phyloP scores from a whole-genome alignment of 2,329 filamentous ascomycete genomes.

The Apiospora hydei region DNA sequence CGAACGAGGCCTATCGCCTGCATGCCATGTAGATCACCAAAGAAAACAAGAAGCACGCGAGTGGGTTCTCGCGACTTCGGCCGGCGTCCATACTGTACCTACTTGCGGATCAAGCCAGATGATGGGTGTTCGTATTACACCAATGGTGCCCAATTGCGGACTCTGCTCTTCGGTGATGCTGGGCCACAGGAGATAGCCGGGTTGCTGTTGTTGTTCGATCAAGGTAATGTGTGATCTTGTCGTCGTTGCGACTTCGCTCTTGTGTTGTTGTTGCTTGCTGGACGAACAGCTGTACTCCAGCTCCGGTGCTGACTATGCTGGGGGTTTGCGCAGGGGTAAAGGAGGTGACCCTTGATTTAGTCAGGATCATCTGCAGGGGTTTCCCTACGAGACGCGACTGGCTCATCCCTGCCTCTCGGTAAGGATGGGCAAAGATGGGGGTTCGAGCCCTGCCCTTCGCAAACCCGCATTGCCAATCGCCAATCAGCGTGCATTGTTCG shows the following conservation, averaged over 20 bases:
- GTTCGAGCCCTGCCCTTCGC: conserved; percentile 17
- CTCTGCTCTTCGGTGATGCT: background rate
- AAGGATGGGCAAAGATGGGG: conserved; percentile 14
- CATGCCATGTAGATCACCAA: conserved; percentile 7
- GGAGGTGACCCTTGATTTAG: conserved; percentile 2
- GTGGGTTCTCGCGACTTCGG: background rate
- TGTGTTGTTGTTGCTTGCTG: background rate
- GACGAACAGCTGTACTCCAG: background rate
- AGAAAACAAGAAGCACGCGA: background rate
- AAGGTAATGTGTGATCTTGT: background rate
- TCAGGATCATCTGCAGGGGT: conserved; percentile 23
- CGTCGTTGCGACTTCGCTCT: background rate
- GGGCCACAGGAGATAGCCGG: background rate
- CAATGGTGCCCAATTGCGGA: background rate
- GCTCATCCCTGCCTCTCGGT: background rate
- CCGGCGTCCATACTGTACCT: background rate
- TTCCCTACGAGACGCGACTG: conserved; percentile 10
- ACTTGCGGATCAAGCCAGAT: background rate
- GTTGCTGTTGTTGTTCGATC: background rate
- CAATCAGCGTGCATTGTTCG: background rate
- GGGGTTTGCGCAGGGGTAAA: conserved; percentile 12
- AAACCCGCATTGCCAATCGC: background rate
- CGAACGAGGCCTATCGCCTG: background rate
- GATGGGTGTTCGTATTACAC: background rate
- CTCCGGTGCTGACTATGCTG: background rate